Base-by-base conservation (phyloP, 2,329 filamentous ascomycete species). In the Leptosphaerulina australis region DNA sequence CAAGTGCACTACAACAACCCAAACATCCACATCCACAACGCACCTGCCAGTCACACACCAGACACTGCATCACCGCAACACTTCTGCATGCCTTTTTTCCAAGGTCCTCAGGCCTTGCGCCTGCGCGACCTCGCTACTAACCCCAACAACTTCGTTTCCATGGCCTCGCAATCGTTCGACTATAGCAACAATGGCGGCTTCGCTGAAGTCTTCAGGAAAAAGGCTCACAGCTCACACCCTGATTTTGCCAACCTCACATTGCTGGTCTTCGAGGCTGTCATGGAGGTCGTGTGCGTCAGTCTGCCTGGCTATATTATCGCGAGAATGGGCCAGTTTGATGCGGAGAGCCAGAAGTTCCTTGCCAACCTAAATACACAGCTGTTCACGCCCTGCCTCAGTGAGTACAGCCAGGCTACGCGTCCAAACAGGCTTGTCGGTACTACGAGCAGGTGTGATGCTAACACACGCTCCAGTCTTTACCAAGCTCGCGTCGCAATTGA, bases 321-420 rank as follows among this genome's bases (percentile, higher is more conserved):
- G 10, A 81, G 88, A 29, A 81, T 91, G 64, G 94, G 94, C 70
- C 89, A 96, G 77, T 97, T 99, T 74, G 91, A 96, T 74, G 91
- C 90, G 57, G 91, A 96, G 41, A 90, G 92, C 72, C 94, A 99
- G 74, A 97, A 97, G 75, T 95, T 99, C 69, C 81, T 97, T 40
- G 93, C 94, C 44, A 97, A 99, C 69, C 81, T 99, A 62, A 99
- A 99, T 73, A 91, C 97, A 51, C 90, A 89, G 77, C 81, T 99
- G 31, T 99, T 99, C 75, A 99, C 94, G 22, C 94, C 94, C 59
- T 97, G 94, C 73, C 85, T 99, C 58, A 95, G 90, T 95, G 85
- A 55, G 69, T 54, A 17, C 30, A 8, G 11, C 14, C 7, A 14
- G 8, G 25, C 5, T n/a, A 28, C 30, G 40, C 35, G 34, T 40